Base-by-base conservation (phyloP, 257 asterid species). In the Scutellaria baicalensis region DNA sequence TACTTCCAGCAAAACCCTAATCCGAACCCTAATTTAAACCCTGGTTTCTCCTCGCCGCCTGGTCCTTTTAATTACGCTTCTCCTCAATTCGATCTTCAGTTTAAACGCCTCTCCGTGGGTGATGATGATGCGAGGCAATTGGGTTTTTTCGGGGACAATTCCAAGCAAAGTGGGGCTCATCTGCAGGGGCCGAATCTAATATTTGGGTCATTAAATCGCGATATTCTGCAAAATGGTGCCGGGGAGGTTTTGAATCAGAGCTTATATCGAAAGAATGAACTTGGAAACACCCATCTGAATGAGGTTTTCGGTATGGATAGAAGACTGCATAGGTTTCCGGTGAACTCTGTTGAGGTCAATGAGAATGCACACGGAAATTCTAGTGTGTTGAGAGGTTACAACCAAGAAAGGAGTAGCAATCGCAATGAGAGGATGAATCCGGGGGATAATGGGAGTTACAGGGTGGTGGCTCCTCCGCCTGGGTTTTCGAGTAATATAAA, bases 1-100 rank as follows among this genome's bases (percentile, higher is more conserved):
- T 88, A 73, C 84, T 85, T 82, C 78, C 72, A 64, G 66, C 95
- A 85, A 82, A 92, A 82, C 91, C 89, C 92, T 80, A 79, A 61
- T 45, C 64, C 74, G 36, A 71, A 69, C 79, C 74, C 81, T 52
- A 73, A 60, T 79, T 64, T 77, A 59, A 77, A 74, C 82, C 83
- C 81, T 43, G 74, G 62, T 78, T 71, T 71, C 67, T 27, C 79
- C 17, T 62, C 85, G 51, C 86, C 76, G 0, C 78, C 69, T 6
- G 83, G 42, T 66, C 83, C 75, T n/a, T 72, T 80, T 55, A 36
- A 54, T 73, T 75, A 84, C 64, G 17, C 57, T 40, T 69, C 79
- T 12, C 54, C 75, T 27, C 92, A 84, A 45, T 71, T 50, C 10
- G 78, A 64, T 62, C 60, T 23, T 6, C 90, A 84, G 77, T 68